Base-by-base conservation (phyloP, 2,329 filamentous ascomycete species). In the Fusarium neocosmosporiellum region DNA sequence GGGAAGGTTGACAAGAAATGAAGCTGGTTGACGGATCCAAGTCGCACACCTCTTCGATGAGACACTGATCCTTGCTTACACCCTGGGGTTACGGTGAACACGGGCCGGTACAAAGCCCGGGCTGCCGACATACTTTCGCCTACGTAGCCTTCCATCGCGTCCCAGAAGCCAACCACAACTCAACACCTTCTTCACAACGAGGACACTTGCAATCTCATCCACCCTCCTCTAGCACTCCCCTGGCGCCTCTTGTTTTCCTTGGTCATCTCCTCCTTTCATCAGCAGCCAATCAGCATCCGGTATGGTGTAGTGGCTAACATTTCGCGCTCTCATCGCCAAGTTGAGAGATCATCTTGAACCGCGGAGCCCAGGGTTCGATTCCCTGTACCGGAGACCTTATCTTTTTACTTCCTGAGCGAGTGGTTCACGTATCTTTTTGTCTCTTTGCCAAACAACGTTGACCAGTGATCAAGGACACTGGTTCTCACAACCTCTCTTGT, bases 341-440 rank as follows among this genome's bases (percentile, higher is more conserved):
- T 13, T 77, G 74, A 75, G 77, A 41, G 74, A 75, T 63, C 6
- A 33, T 50, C 37, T 50, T 39, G n/a, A 39, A 41, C 72, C 74
- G 72, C 72, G 72, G 75, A 75, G 75, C 74, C 70, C 70, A 76
- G 74, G 74, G 74, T 76, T 76, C 74, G 74, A 76, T 76, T 76
- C 74, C 74, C 74, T 75, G 74, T 76, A 76, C 74, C 74, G 74
- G 74, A 76, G 73, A 5, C 3, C 14, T 11, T 20, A 7, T 50
- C n/a, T 22, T 50, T 59, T 55, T 48, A 29, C 8, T 13, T 13
- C 6, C n/a, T 20, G 10, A 3, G 6, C n/a, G 0, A 20, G 10
- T 20, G 9, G 22, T 18, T 34, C 1, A 2, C 18, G 8, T n/a
- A 8, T 50, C 14, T 18, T 50, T 53, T 55, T 48, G 46, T 4